Evolutionary conservation across 495 filamentous ascomycete species (phyloP), one percentile per base, ranked within the genome.

Genomic region (Aspergillus cristatus): DNA sequence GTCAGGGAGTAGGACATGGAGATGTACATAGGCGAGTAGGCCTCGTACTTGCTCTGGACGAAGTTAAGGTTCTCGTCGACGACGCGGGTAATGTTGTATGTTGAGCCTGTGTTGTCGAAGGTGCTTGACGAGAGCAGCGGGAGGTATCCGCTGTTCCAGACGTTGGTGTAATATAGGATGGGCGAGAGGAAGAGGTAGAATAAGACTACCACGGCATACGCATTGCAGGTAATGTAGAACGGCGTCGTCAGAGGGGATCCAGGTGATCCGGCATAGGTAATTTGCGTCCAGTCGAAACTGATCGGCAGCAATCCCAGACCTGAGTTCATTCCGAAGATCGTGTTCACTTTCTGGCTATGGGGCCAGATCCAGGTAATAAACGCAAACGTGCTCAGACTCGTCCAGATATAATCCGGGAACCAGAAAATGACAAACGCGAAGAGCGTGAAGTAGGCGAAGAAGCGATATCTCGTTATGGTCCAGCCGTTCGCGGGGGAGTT

Each of bases 241-340:
- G 78, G 76, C 5, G 76, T 80, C 36, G 74, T 44, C 15, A 81
- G 36, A 1, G 72, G 75, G 14, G 74, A 40, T 1, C 77, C 77
- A 1, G 72, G 75, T 14, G 74, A 40, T 1, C 77, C 77, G 0
- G 50, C 50, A 18, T 53, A 18, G 70, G 74, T 18, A 50, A 55
- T 39, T 64, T 72, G 6, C 65, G 76, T 71, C 51, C 51, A 55
- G 60, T 90, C 84, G 43, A 90, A 84, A 0, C 82, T 89, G 42
- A 90, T 49, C 8, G 84, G 84, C 41, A 88, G 81, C 12, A 90
- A 52, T 0, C 85, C 85, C 25, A 90, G 58, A 18, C 84, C 84
- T 4, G 84, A 86, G 18, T 75, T 63, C 20, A 86, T 79, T 3
- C 82, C 83, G 48, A 80, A 82, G 12, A 82, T 29, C 43, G 78